Conservation (phyloP, 352 stramenopile species). For the Pythium vanterpoolii region DNA sequence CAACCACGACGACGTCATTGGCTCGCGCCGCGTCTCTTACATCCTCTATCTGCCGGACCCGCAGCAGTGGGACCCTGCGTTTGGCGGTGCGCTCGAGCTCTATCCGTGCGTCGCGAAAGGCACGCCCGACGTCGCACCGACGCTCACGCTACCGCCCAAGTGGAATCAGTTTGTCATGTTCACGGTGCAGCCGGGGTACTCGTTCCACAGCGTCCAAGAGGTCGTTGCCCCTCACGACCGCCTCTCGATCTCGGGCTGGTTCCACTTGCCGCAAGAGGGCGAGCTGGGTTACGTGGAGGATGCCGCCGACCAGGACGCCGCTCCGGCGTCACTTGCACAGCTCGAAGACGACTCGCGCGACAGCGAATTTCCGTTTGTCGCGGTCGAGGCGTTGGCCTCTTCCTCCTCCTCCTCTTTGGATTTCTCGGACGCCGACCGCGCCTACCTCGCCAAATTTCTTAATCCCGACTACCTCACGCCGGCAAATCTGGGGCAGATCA, state of each 20-base stretch:
- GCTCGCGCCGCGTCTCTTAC: constrained; percentile 86
- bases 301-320: constrained; percentile 16
- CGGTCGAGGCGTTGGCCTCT: background rate
- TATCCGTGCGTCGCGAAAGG: constrained; percentile 51
- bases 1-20: constrained; percentile 93
- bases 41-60: constrained; percentile 92
- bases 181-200: constrained; percentile 79
- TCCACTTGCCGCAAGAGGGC: constrained; percentile 34
- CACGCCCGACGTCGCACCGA: constrained; percentile 29
- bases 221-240: constrained; percentile 39
- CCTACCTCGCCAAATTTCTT: constrained; percentile 71
- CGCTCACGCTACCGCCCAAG: constrained; percentile 44
- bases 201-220: constrained; percentile 85
- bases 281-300: constrained; percentile 23
- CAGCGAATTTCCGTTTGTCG: constrained; percentile 20
- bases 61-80: constrained; percentile 67
- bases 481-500: constrained; percentile 69
- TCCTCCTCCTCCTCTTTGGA: too few species aligned
- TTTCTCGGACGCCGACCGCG: constrained; percentile 47
- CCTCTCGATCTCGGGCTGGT: constrained; percentile 83
- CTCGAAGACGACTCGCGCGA: constrained; percentile 31
- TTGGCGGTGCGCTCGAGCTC: constrained; percentile 87
- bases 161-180: constrained; percentile 92
- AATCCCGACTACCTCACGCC: constrained; percentile 72
- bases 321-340: constrained; percentile 21